phyloP scores from a whole-genome alignment of 768 basidiomycete genomes.

The Suillus occidentalis region DNA sequence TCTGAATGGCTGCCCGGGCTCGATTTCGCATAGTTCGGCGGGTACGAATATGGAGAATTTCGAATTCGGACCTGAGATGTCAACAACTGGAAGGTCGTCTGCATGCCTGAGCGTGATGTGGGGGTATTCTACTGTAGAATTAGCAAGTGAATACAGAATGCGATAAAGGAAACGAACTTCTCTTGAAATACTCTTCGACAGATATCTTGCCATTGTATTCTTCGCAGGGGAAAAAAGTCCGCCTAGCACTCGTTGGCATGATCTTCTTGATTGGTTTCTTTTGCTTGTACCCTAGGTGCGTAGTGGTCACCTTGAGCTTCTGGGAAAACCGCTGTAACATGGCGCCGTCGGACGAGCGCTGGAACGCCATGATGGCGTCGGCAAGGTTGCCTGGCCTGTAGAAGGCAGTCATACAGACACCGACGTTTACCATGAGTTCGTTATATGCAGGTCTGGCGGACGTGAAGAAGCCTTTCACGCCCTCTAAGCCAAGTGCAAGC shows the following conservation, averaged over 20 bases:
- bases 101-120: constrained; percentile 50
- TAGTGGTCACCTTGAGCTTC: constrained; percentile 57
- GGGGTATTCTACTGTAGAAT: constrained; percentile 52
- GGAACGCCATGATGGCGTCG: constrained; percentile 53
- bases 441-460: constrained; percentile 50
- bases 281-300: constrained; percentile 52
- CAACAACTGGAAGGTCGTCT: constrained; percentile 51
- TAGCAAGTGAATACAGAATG: constrained; percentile 11
- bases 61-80: constrained; percentile 43
- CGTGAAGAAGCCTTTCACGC: constrained; percentile 50
- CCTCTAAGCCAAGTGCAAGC: constrained; percentile 42
- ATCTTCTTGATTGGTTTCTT: constrained; percentile 49
- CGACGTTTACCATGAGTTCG: constrained; percentile 53
- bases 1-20: constrained; percentile 56
- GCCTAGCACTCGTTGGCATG: constrained; percentile 38
- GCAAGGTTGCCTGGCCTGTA: constrained; percentile 63
- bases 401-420: constrained; percentile 54
- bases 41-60: constrained; percentile 47
- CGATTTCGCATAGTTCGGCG: constrained; percentile 70
- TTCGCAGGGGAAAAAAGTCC: constrained; percentile 53
- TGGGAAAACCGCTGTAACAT: constrained; percentile 49
- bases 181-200: constrained; percentile 62
- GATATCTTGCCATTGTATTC: constrained; percentile 57
- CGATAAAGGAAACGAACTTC: constrained; percentile 44
- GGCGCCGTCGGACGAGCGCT: constrained; percentile 38